Evolutionary conservation across 1,284 basidiomycete genomes (phyloP).

Genomic region (Boletus albobrunnescens): DNA sequence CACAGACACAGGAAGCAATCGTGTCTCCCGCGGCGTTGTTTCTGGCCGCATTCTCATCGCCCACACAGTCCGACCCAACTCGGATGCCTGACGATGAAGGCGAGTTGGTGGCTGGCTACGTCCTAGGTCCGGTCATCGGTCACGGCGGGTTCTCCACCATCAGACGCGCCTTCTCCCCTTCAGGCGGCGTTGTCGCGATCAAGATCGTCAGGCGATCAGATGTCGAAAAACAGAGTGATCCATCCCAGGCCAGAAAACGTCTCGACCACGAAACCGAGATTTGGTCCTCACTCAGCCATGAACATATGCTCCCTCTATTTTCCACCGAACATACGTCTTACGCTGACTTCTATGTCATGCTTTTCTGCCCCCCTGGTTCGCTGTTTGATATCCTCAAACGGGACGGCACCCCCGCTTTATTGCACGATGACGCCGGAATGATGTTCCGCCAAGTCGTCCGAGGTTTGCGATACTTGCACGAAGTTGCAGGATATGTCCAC

Average conservation of each 20-base stretch:
- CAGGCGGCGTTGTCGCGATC: slow-evolving; percentile 73
- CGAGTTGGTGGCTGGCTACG: slow-evolving; percentile 63
- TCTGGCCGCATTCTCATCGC: slow-evolving; percentile 61
- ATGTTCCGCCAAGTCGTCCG: slow-evolving; percentile 89
- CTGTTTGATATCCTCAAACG: slow-evolving; percentile 81
- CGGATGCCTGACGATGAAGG: slow-evolving; percentile 56
- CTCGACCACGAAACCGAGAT: slow-evolving; percentile 74
- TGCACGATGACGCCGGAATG: slow-evolving; percentile 77
- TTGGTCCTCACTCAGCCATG: slow-evolving; percentile 76
- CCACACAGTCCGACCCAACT: slow-evolving; percentile 18
- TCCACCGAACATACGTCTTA: slow-evolving; percentile 59
- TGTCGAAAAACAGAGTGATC: slow-evolving; percentile 47
- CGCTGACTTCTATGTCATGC: slow-evolving; percentile 81
- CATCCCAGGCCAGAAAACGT: slow-evolving; percentile 47
- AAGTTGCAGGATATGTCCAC: slow-evolving; percentile 75
- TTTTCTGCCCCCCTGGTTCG: slow-evolving; percentile 80
- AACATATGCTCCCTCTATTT: slow-evolving; percentile 81
- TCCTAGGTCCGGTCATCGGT: slow-evolving; percentile 75
- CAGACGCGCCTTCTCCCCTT: slow-evolving; percentile 62
- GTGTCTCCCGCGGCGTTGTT: slow-evolving; percentile 77
- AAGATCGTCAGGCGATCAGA: slow-evolving; percentile 71
- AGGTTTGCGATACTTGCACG: slow-evolving; percentile 84
- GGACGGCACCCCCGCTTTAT: slow-evolving; percentile 59
- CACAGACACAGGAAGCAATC: slow-evolving; percentile 23
- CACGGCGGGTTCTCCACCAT: slow-evolving; percentile 88